These are phyloP conservation scores for Fusarium scirpi DNA, from an alignment of 2,329 filamentous ascomycete species.

Conservation along the genomic window DNA sequence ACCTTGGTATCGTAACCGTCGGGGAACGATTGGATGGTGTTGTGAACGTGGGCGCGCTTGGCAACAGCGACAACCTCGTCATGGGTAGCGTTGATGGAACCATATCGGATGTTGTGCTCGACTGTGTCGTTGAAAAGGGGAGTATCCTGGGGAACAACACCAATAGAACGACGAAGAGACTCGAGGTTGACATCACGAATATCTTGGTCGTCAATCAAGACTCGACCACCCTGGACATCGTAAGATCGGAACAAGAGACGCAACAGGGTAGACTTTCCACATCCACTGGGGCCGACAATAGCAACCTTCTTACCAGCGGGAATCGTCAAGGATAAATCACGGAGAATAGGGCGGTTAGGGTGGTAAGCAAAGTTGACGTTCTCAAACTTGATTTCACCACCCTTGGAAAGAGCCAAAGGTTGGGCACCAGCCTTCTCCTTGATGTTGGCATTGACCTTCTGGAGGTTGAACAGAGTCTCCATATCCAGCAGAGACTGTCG, in stretches of 20 bases:
- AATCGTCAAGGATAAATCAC: slow-evolving; percentile 86
- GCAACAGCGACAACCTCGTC: slow-evolving; percentile 83
- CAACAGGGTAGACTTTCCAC: slow-evolving; percentile 94
- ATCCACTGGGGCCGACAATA: slow-evolving; percentile 93
- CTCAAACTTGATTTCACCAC: slow-evolving; percentile 93
- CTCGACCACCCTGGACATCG: slow-evolving; percentile 85
- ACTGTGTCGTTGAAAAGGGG: slow-evolving; percentile 98
- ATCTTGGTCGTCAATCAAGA: slow-evolving; percentile 93
- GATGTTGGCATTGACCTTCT: slow-evolving; percentile 93
- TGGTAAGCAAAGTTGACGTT: slow-evolving; percentile 96
- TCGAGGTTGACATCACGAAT: slow-evolving; percentile 85
- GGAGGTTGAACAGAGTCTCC: slow-evolving; percentile 97
- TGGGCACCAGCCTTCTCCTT: slow-evolving; percentile 81
- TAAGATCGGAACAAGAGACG: slow-evolving; percentile 94
- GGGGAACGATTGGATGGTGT: slow-evolving; percentile 82
- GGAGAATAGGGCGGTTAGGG: slow-evolving; percentile 85
- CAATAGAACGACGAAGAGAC: slow-evolving; percentile 85
- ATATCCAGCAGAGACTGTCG: slow-evolving; percentile 96
- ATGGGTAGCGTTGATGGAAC: slow-evolving; percentile 78
- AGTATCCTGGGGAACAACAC: slow-evolving; percentile 96
- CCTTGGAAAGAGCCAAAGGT: slow-evolving; percentile 76
- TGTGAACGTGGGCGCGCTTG: slow-evolving; percentile 84
- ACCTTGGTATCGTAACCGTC: slow-evolving; percentile 93
- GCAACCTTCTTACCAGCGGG: slow-evolving; percentile 96
- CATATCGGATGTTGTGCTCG: slow-evolving; percentile 95